phyloP scores from a whole-genome alignment of 257 asterid genomes.

The Knoxia roxburghii region DNA sequence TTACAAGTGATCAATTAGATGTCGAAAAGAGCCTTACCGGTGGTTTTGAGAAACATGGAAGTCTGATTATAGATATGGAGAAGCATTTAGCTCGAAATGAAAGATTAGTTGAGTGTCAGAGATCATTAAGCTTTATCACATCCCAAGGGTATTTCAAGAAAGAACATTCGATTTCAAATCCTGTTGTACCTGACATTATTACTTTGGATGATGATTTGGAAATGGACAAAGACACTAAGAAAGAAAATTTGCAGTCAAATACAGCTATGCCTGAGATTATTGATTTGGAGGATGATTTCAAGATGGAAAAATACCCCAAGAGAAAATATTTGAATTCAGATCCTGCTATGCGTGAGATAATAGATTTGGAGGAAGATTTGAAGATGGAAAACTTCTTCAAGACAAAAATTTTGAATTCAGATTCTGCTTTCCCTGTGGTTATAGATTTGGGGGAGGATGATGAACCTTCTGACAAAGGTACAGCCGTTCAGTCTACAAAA shows the following conservation, averaged over 20 bases:
- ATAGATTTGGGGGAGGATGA: slow-evolving; percentile 58
- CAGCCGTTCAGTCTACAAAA: not conserved
- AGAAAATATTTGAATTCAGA: no score
- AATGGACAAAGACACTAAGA: no score
- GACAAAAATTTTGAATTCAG: slow-evolving; percentile 14
- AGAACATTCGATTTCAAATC: no score
- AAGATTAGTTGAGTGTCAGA: slow-evolving; percentile 24
- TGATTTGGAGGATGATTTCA: no score
- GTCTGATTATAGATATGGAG: slow-evolving; percentile 51
- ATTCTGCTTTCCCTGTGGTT: slow-evolving; percentile 22
- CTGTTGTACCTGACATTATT: no score
- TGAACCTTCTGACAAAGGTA: slow-evolving; percentile 15
- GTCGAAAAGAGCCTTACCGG: slow-evolving; percentile 23
- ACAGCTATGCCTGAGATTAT: slow-evolving; percentile 29
- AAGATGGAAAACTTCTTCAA: no score
- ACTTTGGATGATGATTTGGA: no score
- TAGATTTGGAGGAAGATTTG: no score
- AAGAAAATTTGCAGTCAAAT: slow-evolving; percentile 17
- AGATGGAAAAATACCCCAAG: slow-evolving; percentile 25
- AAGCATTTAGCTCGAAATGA: slow-evolving; percentile 45
- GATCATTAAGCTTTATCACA: slow-evolving; percentile 36
- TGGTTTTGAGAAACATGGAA: slow-evolving; percentile 59
- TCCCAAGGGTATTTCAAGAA: slow-evolving; percentile 23
- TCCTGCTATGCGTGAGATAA: no score
- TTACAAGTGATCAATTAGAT: slow-evolving; percentile 26